Evolutionary conservation across 2,329 filamentous ascomycete species (phyloP), one percentile per base, ranked within the genome.

Genomic region (Chaetomium sp.): DNA sequence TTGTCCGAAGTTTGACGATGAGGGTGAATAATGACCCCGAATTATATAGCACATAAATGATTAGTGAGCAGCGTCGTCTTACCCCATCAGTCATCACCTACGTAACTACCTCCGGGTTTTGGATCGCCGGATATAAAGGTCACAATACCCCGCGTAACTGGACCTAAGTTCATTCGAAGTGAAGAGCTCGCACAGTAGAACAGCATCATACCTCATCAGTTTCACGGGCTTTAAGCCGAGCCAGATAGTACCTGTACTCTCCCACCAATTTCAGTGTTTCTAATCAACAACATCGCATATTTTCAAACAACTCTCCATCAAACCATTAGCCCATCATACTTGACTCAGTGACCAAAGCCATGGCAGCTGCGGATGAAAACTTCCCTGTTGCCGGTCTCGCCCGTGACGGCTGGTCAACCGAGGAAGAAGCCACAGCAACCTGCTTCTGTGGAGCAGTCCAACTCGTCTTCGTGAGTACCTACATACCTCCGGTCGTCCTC

Each of bases 391-490:
- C 54, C 12, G 54, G 54, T n/a, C 21, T 33, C 33, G 31, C 35
- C 21, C 13, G 21, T 42, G 54, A 57, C 31, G 54, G 54, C 31
- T 57, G 35, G 31, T 57, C 54, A 19, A 38, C 33, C 3, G 54
- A 57, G 21, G 54, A 45, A 5, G 54, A 57, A 45, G 54, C 54
- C 10, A 57, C 54, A 5, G 54, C 54, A 25, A 57, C 54, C 12
- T 57, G 54, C 31, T 57, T 57, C 23, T 57, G 54, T 19, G 54
- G 54, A 8, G 35, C 31, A 4, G 54, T 57, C 10, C 54, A 57
- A 57, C 54, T 57, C 1, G 31, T 25, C 5, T 57, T 57, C 19
- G 54, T 57, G 25, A 42, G 54, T 45, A 45, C n/a, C n/a, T n/a
- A n/a, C n/a, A n/a, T n/a, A n/a, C n/a, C n/a, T n/a, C n/a, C n/a